Percentiles rank a stretch among this genome's conserved stretches.
Conservation (phyloP, 2,329 filamentous ascomycete species). For the Claviceps quebecensis region DNA sequence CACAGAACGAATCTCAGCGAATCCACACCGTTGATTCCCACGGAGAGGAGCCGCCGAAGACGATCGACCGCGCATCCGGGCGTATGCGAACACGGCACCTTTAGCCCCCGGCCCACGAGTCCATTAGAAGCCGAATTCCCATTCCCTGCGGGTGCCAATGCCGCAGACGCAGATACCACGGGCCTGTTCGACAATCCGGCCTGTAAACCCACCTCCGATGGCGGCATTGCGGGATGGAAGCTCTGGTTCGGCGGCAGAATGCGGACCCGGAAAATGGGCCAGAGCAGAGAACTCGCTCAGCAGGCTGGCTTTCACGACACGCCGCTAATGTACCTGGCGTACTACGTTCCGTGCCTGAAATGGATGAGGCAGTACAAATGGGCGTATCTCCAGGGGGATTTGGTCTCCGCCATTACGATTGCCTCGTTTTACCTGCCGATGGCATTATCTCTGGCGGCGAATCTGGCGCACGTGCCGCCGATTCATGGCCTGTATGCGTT, state of each 20-base stretch:
- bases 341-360: conserved; percentile 82
- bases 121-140: conserved; percentile 19
- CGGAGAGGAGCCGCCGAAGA: not conserved
- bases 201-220: conserved; percentile 23
- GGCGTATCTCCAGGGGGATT: conserved; percentile 71
- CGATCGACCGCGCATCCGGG: conserved; percentile 21
- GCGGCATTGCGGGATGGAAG: conserved; percentile 26
- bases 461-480: conserved; percentile 81
- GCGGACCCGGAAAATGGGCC: conserved; percentile 53
- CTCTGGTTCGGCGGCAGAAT: conserved; percentile 36
- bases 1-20: conserved; percentile 24
- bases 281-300: conserved; percentile 57
- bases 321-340: conserved; percentile 72
- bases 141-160: conserved; percentile 18
- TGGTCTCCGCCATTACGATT: conserved; percentile 83
- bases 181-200: conserved; percentile 26
- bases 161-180: conserved; percentile 15
- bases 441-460: conserved; percentile 83
- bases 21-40: conserved; percentile 34
- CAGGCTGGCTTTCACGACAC: conserved; percentile 61
- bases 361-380: conserved; percentile 83
- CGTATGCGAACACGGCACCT: conserved; percentile 58
- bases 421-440: conserved; percentile 98
- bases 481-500: conserved; percentile 93
- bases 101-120: conserved; percentile 52